phyloP scores from a whole-genome alignment of 345 rosid species.

The Acer campestre region DNA sequence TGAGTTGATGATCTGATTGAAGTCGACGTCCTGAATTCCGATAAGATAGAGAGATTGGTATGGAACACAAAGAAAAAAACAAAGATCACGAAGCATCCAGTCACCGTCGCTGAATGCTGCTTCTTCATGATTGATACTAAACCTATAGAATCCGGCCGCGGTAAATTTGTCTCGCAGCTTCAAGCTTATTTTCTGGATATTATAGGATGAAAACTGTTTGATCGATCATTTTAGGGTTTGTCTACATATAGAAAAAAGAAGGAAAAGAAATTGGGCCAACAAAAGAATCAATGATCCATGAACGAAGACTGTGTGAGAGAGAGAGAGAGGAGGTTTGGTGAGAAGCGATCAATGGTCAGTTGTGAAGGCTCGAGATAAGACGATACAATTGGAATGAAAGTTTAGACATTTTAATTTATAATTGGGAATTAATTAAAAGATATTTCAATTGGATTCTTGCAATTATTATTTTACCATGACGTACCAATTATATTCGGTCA shows the following conservation, averaged over 20 bases:
- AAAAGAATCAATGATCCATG: too few relatives aligned
- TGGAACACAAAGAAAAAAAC: constrained; percentile 7
- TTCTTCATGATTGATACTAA: constrained; percentile 17
- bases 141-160: background rate
- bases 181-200: background rate
- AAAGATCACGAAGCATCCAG: constrained; percentile 1
- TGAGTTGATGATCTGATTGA: background rate
- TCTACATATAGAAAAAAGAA: too few relatives aligned
- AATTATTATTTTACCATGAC: too few relatives aligned
- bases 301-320: background rate
- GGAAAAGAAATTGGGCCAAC: too few relatives aligned
- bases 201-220: background rate
- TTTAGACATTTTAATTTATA: too few relatives aligned
- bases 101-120: background rate
- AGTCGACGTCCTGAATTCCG: background rate
- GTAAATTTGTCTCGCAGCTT: background rate
- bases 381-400: too few relatives aligned
- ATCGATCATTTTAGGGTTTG: background rate
- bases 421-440: too few relatives aligned
- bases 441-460: too few relatives aligned
- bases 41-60: background rate
- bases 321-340: background rate
- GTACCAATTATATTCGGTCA: too few relatives aligned
- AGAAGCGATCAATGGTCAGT: background rate
- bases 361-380: background rate